Evolutionary conservation across 2,329 filamentous ascomycete species (phyloP), one percentile per base, ranked within the genome.

Genomic region (Verticillium zaregamsianum): DNA sequence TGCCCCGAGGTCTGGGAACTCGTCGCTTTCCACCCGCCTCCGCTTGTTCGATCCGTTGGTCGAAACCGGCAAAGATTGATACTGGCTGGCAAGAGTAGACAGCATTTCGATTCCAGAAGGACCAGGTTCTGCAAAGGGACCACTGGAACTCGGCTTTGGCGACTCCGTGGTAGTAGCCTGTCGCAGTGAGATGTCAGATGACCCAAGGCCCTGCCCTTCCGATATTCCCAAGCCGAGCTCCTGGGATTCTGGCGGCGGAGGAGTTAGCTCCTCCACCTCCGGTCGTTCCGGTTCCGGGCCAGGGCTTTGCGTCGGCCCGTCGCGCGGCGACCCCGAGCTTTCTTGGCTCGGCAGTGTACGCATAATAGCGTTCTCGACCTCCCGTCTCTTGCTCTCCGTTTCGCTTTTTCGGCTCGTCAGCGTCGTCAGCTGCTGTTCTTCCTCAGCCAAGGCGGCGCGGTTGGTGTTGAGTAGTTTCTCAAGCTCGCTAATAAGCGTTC

Each of bases 351-450:
- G 84, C 15, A 97, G 83, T 9, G 91, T 92, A 59, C 90, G 87
- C 84, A 99, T 92, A 67, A 99, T 98, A 57, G 87, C 89, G 66
- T 94, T 87, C 74, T 99, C 95, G 8, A 99, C 93, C 57, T 95
- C 90, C 59, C 89, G 87, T 75, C 96, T 96, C 77, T 92, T 93
- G 20, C 82, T 79, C 68, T 97, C 93, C 17, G 93, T 91, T 61
- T 88, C 86, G 2, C 79, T 76, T 68, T 90, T 92, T 61, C 89
- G 87, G n/a, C 79, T 80, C 3, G 81, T 77, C 23, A 98, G 76
- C 17, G 90, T 84, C 7, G 81, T 73, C n/a, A 87, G 79, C 39
- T 89, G 82, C 5, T 81, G 76, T 68, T 92, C 86, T 62, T 99
- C 94, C 17, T 82, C 82, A 1, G 83, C 81, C 4, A 97, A 78